These are phyloP conservation scores for Plasmodium billcollinsi DNA, from an alignment of 169 alveolate genomes.

Conservation along the genomic window DNA sequence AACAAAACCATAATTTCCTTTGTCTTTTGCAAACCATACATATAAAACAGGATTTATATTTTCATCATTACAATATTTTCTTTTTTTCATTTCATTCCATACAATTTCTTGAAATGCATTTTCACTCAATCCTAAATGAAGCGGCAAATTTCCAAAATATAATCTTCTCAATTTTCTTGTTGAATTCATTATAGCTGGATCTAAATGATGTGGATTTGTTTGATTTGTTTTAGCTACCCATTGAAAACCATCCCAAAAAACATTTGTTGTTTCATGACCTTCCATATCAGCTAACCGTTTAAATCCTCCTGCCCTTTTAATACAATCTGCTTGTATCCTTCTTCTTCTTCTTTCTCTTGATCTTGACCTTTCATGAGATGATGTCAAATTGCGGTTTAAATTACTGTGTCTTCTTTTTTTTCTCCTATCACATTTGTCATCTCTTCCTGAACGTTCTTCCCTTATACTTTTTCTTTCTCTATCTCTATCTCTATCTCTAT, in stretches of 20 bases:
- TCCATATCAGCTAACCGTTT: conserved; percentile 92
- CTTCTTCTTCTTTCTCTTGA: conserved; percentile 87
- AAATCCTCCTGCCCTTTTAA: conserved; percentile 93
- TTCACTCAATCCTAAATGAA: conserved; percentile 91
- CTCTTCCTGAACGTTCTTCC: conserved; percentile 8
- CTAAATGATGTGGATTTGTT: conserved; percentile 81
- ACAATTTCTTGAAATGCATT: conserved; percentile 90
- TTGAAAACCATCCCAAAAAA: conserved; percentile 95
- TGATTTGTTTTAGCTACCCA: conserved; percentile 94
- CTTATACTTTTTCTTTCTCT: conserved; percentile 14
- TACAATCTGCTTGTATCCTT: conserved; percentile 88
- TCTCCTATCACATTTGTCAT: conserved; percentile 15
- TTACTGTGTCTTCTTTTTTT: conserved; percentile 70
- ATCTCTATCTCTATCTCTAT: conserved; percentile 17
- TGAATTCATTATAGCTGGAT: conserved; percentile 92
- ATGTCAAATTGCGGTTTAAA: conserved; percentile 81
- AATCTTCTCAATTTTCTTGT: conserved; percentile 91
- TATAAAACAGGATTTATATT: conserved; percentile 91
- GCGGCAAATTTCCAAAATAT: conserved; percentile 92
- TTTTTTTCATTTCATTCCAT: conserved; percentile 91
- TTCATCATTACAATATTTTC: conserved; percentile 91
- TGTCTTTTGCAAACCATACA: conserved; percentile 95
- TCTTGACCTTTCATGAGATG: conserved; percentile 86
- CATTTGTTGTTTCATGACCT: conserved; percentile 92
- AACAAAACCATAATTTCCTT: conserved; percentile 94